These are phyloP conservation scores for Sistotremastrum suecicum DNA, from an alignment of 768 basidiomycete species.

Conservation along the genomic window DNA sequence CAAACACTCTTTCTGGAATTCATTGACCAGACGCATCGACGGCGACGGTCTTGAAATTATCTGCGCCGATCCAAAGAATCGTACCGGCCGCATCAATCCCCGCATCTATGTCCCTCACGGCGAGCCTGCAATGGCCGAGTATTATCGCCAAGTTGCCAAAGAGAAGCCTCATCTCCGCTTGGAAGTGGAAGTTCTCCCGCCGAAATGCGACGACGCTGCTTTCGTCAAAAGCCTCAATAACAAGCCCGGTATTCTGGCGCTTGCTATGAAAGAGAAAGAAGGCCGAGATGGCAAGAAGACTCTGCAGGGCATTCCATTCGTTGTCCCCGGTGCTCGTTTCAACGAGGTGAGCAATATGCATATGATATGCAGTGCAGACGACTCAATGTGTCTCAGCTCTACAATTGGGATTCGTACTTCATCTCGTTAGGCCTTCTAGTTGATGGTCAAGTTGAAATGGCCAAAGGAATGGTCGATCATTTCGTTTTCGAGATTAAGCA, in stretches of 20 bases:
- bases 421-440: conserved; percentile 88
- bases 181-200: conserved; percentile 82
- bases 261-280: conserved; percentile 89
- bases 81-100: conserved; percentile 78
- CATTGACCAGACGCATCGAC: conserved; percentile 90
- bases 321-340: conserved; percentile 91
- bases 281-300: conserved; percentile 67
- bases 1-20: conserved; percentile 96
- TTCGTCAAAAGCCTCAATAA: conserved; percentile 90
- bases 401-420: conserved; percentile 95
- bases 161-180: conserved; percentile 92
- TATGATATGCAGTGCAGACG: background rate
- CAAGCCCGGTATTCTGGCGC: conserved; percentile 85
- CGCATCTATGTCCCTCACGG: conserved; percentile 91
- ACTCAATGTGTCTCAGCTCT: conserved; percentile 36
- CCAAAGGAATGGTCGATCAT: conserved; percentile 96
- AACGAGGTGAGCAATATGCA: conserved; percentile 52
- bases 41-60: conserved; percentile 96
- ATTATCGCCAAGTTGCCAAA: conserved; percentile 80
- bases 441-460: conserved; percentile 87
- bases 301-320: conserved; percentile 88
- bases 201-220: conserved; percentile 69
- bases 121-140: conserved; percentile 89
- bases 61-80: conserved; percentile 95
- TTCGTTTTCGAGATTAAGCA: conserved; percentile 99